Conservation (phyloP, 306 rosid species). For the Aeschynomene evenia region DNA sequence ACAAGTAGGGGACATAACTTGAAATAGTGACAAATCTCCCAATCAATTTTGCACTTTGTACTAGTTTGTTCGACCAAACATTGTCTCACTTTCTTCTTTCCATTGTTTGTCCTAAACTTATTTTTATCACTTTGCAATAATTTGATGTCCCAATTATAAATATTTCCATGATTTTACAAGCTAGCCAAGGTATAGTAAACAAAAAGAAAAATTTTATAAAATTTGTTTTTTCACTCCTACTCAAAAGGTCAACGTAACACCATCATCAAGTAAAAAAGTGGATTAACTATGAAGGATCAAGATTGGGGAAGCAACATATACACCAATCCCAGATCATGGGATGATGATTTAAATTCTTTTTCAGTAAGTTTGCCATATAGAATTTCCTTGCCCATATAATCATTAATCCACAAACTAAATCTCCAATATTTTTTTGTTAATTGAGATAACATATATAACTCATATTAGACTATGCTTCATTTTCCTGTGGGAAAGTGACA, state of each 20-base stretch:
- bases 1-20: background rate
- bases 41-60: conserved; percentile 14
- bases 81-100: background rate
- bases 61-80: background rate
- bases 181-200: background rate
- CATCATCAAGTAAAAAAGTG: background rate
- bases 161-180: background rate
- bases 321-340: too few species aligned
- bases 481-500: background rate
- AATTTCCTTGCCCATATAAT: too few species aligned
- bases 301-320: background rate
- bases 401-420: background rate
- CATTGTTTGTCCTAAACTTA: background rate
- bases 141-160: background rate
- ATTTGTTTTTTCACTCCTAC: background rate
- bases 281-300: background rate
- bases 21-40: conserved; percentile 5
- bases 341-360: too few species aligned
- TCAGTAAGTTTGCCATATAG: background rate
- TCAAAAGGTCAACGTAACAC: too few species aligned
- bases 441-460: background rate
- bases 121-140: background rate
- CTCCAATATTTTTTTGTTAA: background rate
- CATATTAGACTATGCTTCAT: background rate
- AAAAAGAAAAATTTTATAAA: too few species aligned